These are phyloP conservation scores for Colletotrichum lini DNA, from an alignment of 2,329 filamentous ascomycete species.

Conservation along the genomic window DNA sequence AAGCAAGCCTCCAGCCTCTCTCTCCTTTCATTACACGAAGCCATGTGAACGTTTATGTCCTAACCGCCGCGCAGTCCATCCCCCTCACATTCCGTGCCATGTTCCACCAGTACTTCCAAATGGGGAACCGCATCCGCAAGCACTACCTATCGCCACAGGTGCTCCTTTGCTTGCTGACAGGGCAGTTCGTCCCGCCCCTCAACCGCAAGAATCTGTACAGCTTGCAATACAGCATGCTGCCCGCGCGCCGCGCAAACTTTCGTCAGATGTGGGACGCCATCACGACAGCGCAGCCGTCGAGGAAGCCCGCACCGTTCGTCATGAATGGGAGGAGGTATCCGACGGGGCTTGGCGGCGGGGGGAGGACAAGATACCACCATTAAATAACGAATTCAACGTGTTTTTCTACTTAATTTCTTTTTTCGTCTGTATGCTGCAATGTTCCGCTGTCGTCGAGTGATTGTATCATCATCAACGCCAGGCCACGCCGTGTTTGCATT, in stretches of 20 bases:
- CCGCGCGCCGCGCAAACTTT: constrained; percentile 83
- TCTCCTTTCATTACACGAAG: background rate
- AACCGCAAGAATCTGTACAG: constrained; percentile 96
- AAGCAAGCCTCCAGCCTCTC: background rate
- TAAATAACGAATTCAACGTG: constrained; percentile 39
- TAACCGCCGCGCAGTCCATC: constrained; percentile 73
- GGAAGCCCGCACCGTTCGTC: constrained; percentile 57
- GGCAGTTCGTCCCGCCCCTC: constrained; percentile 94
- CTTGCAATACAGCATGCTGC: constrained; percentile 97
- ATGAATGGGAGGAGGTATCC: constrained; percentile 49
- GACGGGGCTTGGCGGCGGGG: constrained; percentile 34
- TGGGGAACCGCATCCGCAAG: constrained; percentile 91
- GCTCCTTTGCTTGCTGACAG: constrained; percentile 88
- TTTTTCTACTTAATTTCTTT: background rate
- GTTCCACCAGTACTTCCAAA: constrained; percentile 97
- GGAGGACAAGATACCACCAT: constrained; percentile 42
- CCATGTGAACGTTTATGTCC: constrained; percentile 9
- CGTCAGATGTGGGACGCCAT: constrained; percentile 87
- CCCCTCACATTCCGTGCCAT: constrained; percentile 92
- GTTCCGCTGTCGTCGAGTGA: too few relatives aligned
- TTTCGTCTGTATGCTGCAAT: background rate
- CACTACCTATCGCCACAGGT: constrained; percentile 95
- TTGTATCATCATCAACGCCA: too few relatives aligned
- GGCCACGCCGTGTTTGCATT: too few relatives aligned
- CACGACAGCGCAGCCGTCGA: constrained; percentile 65